These are phyloP conservation scores for Nothophoma quercina DNA, from an alignment of 2,329 filamentous ascomycete species.

Conservation along the genomic window DNA sequence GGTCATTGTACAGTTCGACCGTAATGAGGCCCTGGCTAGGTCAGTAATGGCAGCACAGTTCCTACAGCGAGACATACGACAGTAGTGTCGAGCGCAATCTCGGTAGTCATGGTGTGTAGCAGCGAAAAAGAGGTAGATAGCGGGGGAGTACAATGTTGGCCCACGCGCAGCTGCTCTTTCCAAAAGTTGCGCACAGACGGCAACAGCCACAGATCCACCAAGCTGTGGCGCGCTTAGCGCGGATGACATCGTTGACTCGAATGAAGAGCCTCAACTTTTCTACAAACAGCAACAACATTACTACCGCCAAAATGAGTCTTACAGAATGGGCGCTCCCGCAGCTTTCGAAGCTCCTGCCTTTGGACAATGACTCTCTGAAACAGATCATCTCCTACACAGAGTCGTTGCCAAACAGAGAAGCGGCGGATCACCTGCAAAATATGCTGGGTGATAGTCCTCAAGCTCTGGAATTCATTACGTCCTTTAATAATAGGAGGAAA, in stretches of 20 bases:
- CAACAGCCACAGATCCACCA: conserved; percentile 14
- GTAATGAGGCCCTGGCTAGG: conserved; percentile 74
- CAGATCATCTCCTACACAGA: conserved; percentile 85
- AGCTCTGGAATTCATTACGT: conserved; percentile 73
- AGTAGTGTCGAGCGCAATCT: conserved; percentile 82
- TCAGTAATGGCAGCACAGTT: not conserved
- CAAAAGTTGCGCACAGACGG: conserved; percentile 16
- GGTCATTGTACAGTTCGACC: conserved; percentile 86
- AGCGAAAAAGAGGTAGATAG: not conserved
- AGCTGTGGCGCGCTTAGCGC: conserved; percentile 19
- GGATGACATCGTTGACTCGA: conserved; percentile 16
- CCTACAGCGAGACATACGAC: conserved; percentile 67
- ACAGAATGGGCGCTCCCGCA: conserved; percentile 70
- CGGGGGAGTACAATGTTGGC: conserved; percentile 32
- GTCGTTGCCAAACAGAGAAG: conserved; percentile 77
- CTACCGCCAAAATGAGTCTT: conserved; percentile 47
- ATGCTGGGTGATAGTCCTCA: conserved; percentile 86
- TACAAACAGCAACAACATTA: conserved; percentile 15
- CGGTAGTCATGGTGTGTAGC: conserved; percentile 58
- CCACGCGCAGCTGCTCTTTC: conserved; percentile 2
- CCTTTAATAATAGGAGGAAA: conserved; percentile 73
- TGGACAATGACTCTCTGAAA: conserved; percentile 83
- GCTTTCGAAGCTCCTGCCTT: conserved; percentile 79
- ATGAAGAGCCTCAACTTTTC: conserved; percentile 26
- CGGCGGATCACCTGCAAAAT: conserved; percentile 85